A percentile compares a stretch with the other conserved stretches of the same genome.
phyloP scores from a whole-genome alignment of 805 yeast genomes.

The Saccharomyces mikatae region DNA sequence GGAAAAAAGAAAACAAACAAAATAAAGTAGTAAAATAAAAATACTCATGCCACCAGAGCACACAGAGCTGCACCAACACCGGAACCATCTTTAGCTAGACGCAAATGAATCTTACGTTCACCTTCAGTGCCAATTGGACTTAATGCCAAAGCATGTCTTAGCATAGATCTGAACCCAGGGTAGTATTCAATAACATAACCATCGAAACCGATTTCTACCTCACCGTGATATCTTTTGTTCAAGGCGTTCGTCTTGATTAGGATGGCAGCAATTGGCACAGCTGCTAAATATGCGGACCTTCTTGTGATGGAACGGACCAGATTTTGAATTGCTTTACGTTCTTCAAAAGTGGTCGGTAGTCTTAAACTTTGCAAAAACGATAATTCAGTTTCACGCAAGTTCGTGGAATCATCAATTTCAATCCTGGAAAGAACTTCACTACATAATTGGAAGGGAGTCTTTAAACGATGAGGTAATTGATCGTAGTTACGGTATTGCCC shows the following conservation, averaged over 20 bases:
- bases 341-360: conserved; percentile 60
- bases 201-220: conserved; percentile 90
- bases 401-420: conserved; percentile 75
- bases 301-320: conserved; percentile 72
- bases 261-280: conserved; percentile 84
- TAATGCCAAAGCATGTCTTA: conserved; percentile 68
- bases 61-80: conserved; percentile 97
- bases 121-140: conserved; percentile 68
- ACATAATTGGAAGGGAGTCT: conserved; percentile 69
- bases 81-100: conserved; percentile 88
- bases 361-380: conserved; percentile 59
- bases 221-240: conserved; percentile 46
- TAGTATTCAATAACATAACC: conserved; percentile 91
- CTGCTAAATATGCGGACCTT: conserved; percentile 85
- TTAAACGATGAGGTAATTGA: conserved; percentile 47
- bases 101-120: conserved; percentile 65
- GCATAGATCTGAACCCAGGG: conserved; percentile 77
- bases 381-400: conserved; percentile 61
- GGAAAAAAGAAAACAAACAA: background rate
- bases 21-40: background rate
- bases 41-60: conserved; percentile 41
- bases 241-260: conserved; percentile 59
- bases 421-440: conserved; percentile 80
- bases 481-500: conserved; percentile 40
- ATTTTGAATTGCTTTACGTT: conserved; percentile 64